Conservation (phyloP, 768 basidiomycete genomes). For the Guyanaporus albipodus region DNA sequence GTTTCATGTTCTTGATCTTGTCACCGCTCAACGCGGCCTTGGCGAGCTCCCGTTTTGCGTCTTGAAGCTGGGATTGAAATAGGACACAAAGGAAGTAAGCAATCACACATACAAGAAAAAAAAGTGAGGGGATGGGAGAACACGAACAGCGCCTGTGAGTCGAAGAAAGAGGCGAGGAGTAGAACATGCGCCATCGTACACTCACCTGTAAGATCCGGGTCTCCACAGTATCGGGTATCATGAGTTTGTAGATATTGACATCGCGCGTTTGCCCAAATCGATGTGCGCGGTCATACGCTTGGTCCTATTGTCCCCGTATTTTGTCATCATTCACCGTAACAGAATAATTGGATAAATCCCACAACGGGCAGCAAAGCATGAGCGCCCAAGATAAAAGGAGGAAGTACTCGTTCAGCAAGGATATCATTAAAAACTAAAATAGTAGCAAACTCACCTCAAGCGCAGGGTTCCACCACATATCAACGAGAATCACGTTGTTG, state of each 20-base stretch:
- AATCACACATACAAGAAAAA: not conserved
- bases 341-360: not conserved
- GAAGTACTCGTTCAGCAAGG: constrained; percentile 5
- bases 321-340: not conserved
- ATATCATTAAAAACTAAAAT: not conserved
- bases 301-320: constrained; percentile 49
- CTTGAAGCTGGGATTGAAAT: constrained; percentile 59
- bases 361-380: not conserved
- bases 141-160: not conserved
- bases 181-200: not conserved
- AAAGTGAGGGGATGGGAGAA: not conserved
- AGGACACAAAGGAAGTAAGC: not conserved
- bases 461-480: constrained; percentile 95
- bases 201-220: constrained; percentile 73
- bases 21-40: constrained; percentile 84
- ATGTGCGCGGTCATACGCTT: constrained; percentile 91
- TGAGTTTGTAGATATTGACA: constrained; percentile 88
- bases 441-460: constrained; percentile 53
- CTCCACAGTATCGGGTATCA: constrained; percentile 82
- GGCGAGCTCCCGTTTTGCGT: constrained; percentile 84
- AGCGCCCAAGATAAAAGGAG: not conserved
- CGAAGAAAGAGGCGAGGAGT: not conserved
- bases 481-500: constrained; percentile 90
- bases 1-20: constrained; percentile 78
- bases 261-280: constrained; percentile 83